phyloP scores from a whole-genome alignment of 176 grass and related monocot genomes.

The Triticum timopheevii region DNA sequence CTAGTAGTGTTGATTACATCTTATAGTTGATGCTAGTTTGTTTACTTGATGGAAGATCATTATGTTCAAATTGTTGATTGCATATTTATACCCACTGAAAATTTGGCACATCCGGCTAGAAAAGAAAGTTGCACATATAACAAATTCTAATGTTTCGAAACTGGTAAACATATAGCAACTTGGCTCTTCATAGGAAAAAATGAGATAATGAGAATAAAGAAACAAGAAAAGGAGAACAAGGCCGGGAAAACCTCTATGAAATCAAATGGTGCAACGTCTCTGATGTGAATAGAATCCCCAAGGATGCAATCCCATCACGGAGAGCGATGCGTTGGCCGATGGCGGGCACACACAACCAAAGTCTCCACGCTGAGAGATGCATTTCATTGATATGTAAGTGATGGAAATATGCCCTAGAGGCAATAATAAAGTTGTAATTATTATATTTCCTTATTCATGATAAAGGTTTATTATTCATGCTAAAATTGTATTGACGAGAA shows the following conservation, averaged over 20 bases:
- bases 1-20: no score
- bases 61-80: no score
- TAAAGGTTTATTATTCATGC: no score
- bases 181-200: not conserved
- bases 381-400: no score
- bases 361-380: not conserved
- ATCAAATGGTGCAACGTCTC: not conserved
- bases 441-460: no score
- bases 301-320: not conserved
- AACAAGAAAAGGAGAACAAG: not conserved
- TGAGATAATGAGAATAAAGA: not conserved
- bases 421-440: no score
- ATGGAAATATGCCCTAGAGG: no score
- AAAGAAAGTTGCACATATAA: not conserved
- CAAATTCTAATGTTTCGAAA: not conserved
- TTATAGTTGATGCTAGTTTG: no score
- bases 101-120: not conserved
- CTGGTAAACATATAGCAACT: not conserved
- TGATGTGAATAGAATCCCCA: not conserved
- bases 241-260: not conserved
- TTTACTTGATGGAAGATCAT: no score
- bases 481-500: no score
- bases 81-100: no score
- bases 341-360: not conserved
- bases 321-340: slow-evolving; percentile 11